These are phyloP conservation scores for Eudorina sp. DNA, from an alignment of 139 green algal species.

Conservation along the genomic window DNA sequence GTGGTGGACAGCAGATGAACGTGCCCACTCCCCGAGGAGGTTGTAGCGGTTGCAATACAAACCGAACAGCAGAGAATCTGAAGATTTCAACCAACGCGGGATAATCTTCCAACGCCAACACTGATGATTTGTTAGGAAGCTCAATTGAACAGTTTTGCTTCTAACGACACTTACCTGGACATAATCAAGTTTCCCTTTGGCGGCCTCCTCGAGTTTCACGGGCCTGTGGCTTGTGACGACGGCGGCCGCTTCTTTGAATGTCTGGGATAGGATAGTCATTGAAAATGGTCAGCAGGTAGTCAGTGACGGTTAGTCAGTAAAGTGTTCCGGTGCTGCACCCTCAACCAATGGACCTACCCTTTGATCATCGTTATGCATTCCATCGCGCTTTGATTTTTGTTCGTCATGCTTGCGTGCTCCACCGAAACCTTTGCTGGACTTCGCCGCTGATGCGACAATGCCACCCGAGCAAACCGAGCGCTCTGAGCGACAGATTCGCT, in stretches of 20 bases:
- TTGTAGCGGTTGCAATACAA: no score
- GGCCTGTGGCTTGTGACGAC: neutral
- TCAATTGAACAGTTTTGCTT: neutral
- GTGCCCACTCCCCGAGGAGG: no score
- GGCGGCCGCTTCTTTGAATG: neutral
- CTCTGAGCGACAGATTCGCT: no score
- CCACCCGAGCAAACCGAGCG: no score
- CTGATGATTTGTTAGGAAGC: no score
- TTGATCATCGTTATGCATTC: neutral
- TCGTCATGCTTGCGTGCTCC: neutral
- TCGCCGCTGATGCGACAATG: neutral
- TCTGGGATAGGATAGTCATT: neutral
- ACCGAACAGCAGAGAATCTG: no score
- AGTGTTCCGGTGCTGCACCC: neutral
- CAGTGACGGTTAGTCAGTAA: neutral
- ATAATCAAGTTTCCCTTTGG: constrained; percentile 36
- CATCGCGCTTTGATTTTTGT: neutral
- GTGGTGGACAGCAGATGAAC: no score
- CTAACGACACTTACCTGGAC: constrained; percentile 9
- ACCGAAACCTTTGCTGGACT: constrained; percentile 21
- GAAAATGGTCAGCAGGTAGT: neutral
- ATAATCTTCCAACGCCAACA: no score
- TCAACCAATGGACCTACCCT: neutral
- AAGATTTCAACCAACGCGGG: no score
- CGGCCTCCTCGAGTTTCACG: constrained; percentile 12